phyloP scores from a whole-genome alignment of 2,329 filamentous ascomycete genomes.

The Fusarium sp. region DNA sequence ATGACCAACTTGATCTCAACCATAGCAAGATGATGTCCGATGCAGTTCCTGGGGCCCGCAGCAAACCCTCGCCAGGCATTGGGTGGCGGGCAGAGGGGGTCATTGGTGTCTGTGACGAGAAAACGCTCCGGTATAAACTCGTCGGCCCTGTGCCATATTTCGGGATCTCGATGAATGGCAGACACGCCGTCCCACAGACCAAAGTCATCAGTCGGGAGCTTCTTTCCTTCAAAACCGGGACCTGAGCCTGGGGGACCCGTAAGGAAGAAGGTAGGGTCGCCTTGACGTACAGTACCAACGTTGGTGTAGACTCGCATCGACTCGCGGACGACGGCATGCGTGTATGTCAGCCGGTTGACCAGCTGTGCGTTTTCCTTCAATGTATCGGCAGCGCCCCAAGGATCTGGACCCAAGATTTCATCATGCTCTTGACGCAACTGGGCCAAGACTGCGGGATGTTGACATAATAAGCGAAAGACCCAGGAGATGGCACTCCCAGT shows the following conservation, averaged over 20 bases:
- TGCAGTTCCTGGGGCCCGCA: conserved; percentile 64
- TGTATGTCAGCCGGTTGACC: conserved; percentile 51
- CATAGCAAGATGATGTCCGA: conserved; percentile 67
- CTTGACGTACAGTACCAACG: conserved; percentile 24
- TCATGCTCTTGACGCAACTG: conserved; percentile 53
- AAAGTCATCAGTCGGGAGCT: conserved; percentile 47
- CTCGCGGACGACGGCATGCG: conserved; percentile 53
- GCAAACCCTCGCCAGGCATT: conserved; percentile 66
- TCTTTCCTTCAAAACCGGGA: conserved; percentile 22
- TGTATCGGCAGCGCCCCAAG: conserved; percentile 31
- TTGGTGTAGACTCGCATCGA: conserved; percentile 49
- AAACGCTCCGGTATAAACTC: conserved; percentile 34
- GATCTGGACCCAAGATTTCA: conserved; percentile 46
- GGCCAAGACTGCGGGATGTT: conserved; percentile 45
- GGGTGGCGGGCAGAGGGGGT: conserved; percentile 22
- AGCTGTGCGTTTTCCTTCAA: conserved; percentile 37
- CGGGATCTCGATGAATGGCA: conserved; percentile 26
- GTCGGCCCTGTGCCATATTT: conserved; percentile 24
- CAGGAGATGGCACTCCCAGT: conserved; percentile 51
- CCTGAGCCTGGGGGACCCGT: conserved; percentile 18
- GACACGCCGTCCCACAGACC: conserved; percentile 29
- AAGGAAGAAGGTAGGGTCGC: conserved; percentile 45
- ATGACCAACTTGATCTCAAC: conserved; percentile 44
- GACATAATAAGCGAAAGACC: conserved; percentile 46
- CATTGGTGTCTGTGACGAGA: conserved; percentile 30